Base-by-base conservation (phyloP, 495 filamentous ascomycete genomes). In the Xylaria sp. region DNA sequence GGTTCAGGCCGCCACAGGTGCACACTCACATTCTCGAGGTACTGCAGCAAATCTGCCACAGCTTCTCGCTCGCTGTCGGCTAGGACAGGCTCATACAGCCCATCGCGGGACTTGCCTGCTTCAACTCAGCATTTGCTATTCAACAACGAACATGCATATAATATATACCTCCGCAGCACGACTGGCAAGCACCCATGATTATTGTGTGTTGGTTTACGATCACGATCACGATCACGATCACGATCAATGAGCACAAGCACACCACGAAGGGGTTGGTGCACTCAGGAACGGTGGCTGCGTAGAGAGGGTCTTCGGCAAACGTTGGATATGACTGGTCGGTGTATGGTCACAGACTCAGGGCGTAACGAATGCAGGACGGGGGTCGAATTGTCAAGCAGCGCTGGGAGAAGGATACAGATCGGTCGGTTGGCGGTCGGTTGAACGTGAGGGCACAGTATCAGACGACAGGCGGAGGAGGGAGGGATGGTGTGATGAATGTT, bases 1-100 rank as follows among this genome's bases (percentile, higher is more conserved):
- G 17, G 29, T 46, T 59, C 8, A 48, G 14, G 19, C n/a, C 1
- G 21, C 1, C 3, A 29, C 15, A 46, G 46, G 74, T 37, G 65
- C 59, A 71, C 66, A 83, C 89, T 71, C 85, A 98, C 96, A 78
- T 98, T 97, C 83, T 98, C 97, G 68, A 99, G 90, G 79, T 96
- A 98, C 74, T 93, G 91, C 26, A 99, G 86, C 41, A 99, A 86
- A 79, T 99, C 96, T 64, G 96, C 95, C 6, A 99, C 97, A 55
- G 96, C 96, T 87, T 98, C 96, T 75, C 96, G 90, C 83, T 98
- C 96, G 81, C 93, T 97, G 78, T 99, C 96, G 70, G 94, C 95
- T 64, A 99, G 86, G 58, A 96, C 94, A 61, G 94, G 93, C 80
- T 99, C 97, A 81, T 99, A 98, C 53, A 95, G 87, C 76, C 92